Conservation (phyloP, 2,329 filamentous ascomycete species). For the Monilinia fructicola region DNA sequence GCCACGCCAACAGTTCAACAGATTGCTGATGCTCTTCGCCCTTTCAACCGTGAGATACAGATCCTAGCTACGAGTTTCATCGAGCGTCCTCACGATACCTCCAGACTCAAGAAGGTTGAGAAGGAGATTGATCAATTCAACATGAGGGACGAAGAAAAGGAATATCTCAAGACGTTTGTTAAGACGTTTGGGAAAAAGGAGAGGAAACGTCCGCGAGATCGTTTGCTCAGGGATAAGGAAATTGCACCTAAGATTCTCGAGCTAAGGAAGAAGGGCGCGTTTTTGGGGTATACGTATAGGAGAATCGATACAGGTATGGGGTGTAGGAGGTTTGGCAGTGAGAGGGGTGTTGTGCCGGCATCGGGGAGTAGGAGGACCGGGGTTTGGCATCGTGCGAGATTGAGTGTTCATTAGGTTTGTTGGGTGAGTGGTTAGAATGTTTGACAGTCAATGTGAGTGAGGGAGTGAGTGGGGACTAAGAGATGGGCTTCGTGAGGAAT, state of each 20-base stretch:
- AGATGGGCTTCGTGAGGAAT: background rate
- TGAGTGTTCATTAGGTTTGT: constrained; percentile 36
- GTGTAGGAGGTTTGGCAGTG: constrained; percentile 19
- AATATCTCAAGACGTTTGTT: constrained; percentile 40
- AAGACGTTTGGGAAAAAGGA: constrained; percentile 52
- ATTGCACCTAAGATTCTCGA: constrained; percentile 70
- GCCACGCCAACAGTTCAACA: constrained; percentile 32
- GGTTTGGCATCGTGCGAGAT: constrained; percentile 38
- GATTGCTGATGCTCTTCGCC: constrained; percentile 37
- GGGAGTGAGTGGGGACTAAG: too few relatives aligned
- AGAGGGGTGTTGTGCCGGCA: constrained; percentile 21
- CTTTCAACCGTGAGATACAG: constrained; percentile 41
- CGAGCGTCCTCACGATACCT: constrained; percentile 38
- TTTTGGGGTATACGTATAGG: constrained; percentile 86
- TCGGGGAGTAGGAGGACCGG: constrained; percentile 28
- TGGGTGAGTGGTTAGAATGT: constrained; percentile 3
- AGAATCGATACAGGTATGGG: constrained; percentile 43
- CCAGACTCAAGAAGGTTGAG: constrained; percentile 38
- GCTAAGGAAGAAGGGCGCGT: constrained; percentile 77
- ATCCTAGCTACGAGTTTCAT: constrained; percentile 38
- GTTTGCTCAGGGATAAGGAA: constrained; percentile 71
- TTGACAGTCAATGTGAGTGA: background rate
- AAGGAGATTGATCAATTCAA: constrained; percentile 40
- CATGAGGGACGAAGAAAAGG: constrained; percentile 40
- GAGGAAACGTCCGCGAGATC: constrained; percentile 79